Conservation (phyloP, 2,329 filamentous ascomycete species). For the Neonectria neomacrospora region DNA sequence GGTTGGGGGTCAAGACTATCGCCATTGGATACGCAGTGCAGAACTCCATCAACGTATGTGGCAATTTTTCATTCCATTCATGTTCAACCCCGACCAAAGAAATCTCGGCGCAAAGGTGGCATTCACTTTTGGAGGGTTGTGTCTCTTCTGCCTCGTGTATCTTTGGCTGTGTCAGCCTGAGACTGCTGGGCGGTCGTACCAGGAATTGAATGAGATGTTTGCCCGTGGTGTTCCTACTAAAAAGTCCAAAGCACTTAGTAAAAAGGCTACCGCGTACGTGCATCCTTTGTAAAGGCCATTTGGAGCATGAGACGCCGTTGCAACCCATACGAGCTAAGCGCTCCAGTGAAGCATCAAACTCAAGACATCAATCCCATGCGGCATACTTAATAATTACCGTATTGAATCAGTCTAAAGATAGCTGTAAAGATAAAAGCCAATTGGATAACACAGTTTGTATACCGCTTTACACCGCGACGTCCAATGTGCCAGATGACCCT, state of each 20-base stretch:
- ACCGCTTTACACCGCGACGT: conserved; percentile 56
- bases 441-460: conserved; percentile 57
- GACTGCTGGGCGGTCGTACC: conserved; percentile 34
- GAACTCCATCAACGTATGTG: conserved; percentile 32
- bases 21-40: conserved; percentile 28
- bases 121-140: conserved; percentile 32
- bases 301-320: background rate
- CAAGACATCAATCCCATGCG: background rate
- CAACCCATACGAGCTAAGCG: background rate
- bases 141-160: conserved; percentile 22
- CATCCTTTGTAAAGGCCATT: too few species aligned
- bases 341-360: background rate
- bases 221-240: conserved; percentile 22
- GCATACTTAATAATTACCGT: background rate
- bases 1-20: conserved; percentile 32
- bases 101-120: conserved; percentile 32
- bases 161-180: conserved; percentile 35
- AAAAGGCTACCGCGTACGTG: too few species aligned
- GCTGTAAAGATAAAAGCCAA: conserved; percentile 47
- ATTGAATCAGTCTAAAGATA: conserved; percentile 35
- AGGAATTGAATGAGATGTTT: conserved; percentile 37
- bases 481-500: conserved; percentile 56
- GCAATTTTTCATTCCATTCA: conserved; percentile 31
- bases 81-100: conserved; percentile 32
- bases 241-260: conserved; percentile 24